phyloP scores from a whole-genome alignment of 495 filamentous ascomycete genomes.

The Xylaria scruposa region DNA sequence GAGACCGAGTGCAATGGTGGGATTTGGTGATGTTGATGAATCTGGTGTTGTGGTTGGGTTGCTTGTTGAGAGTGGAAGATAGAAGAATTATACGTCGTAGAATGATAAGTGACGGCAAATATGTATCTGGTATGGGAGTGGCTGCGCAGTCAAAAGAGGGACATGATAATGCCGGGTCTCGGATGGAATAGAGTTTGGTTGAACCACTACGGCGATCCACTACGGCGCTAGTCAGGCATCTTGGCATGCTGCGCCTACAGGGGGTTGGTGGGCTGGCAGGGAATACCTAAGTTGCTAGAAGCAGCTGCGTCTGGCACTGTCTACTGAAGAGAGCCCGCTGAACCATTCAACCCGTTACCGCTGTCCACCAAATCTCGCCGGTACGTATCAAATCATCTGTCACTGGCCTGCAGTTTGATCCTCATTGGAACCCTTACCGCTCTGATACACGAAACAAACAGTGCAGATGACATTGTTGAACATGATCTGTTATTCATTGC shows the following conservation, averaged over 20 bases:
- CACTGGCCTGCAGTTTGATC: background rate
- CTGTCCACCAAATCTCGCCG: background rate
- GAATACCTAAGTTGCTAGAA: background rate
- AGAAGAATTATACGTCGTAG: slow-evolving; percentile 8
- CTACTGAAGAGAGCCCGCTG: background rate
- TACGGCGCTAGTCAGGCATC: slow-evolving; percentile 1
- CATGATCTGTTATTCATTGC: slow-evolving; percentile 5
- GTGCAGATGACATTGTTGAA: background rate
- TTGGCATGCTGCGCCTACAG: slow-evolving; percentile 21
- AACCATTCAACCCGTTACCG: background rate
- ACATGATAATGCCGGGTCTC: background rate
- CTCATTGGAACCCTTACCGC: slow-evolving; percentile 1
- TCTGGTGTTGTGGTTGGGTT: background rate
- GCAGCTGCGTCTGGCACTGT: background rate
- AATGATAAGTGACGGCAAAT: slow-evolving; percentile 23
- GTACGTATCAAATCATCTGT: slow-evolving; percentile 6
- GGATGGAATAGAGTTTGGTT: slow-evolving; percentile 5
- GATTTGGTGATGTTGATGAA: background rate
- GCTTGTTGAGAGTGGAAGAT: background rate
- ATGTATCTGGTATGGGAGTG: slow-evolving; percentile 16
- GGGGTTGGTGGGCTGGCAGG: slow-evolving; percentile 6
- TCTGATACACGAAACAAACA: slow-evolving; percentile 2
- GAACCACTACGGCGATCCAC: slow-evolving; percentile 2
- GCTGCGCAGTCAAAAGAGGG: slow-evolving; percentile 20
- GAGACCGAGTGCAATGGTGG: background rate